Evolutionary conservation across 345 rosid genomes (phyloP).

Genomic region (Balakata baccata): DNA sequence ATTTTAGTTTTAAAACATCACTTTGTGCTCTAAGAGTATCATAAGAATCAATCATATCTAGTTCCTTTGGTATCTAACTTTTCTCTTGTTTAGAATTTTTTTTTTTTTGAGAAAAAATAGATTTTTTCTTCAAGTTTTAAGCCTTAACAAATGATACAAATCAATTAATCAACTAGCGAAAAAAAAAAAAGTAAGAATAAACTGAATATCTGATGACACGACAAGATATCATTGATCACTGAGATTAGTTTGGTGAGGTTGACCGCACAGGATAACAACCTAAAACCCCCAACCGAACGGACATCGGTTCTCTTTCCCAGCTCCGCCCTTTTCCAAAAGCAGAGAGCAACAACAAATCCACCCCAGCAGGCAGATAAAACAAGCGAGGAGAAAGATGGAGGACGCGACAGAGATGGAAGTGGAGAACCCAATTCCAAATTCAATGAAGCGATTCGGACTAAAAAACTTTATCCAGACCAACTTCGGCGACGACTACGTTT

Average conservation of each 20-base stretch:
- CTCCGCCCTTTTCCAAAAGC: background rate
- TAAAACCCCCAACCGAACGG: conserved; percentile 10
- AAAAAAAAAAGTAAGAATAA: background rate
- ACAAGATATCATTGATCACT: background rate
- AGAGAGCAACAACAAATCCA: background rate
- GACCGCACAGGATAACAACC: conserved; percentile 1
- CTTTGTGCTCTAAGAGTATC: no score
- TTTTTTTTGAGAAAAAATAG: no score
- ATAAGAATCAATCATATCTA: no score
- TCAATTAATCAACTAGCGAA: no score
- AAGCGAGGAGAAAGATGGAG: conserved; percentile 25
- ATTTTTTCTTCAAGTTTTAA: no score
- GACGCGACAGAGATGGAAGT: conserved; percentile 56
- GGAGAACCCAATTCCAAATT: conserved; percentile 33
- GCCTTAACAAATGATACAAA: no score
- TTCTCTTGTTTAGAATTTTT: no score
- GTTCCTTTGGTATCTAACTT: no score
- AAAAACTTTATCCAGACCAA: conserved; percentile 76
- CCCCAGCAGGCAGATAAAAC: background rate
- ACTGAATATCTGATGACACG: background rate
- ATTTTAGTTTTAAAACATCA: no score
- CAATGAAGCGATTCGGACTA: conserved; percentile 55
- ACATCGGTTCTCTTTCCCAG: no score
- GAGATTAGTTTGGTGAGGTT: background rate
- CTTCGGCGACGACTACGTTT: conserved; percentile 80